Percentiles rank a stretch among this genome's conserved stretches.
phyloP scores from a whole-genome alignment of 225 moss, liverwort and hornwort genomes.

The Ulota crispa region DNA sequence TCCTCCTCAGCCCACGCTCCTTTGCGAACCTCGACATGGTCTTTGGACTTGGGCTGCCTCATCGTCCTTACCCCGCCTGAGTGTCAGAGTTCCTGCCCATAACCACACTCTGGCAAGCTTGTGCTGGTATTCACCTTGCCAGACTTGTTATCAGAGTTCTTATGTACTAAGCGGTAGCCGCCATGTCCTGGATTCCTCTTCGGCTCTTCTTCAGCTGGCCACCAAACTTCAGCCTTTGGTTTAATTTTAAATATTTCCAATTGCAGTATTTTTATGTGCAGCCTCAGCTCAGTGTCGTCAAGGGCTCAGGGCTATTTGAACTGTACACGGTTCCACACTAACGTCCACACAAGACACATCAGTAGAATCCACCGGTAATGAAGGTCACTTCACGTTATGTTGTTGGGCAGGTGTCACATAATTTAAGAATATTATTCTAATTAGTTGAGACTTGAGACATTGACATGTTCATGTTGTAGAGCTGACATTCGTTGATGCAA shows the following conservation, averaged over 20 bases:
- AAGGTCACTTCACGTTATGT: too few relatives aligned
- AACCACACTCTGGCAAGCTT: not conserved
- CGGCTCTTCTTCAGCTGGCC: not conserved
- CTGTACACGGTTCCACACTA: not conserved
- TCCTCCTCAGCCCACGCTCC: slow-evolving; percentile 24
- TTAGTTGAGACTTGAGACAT: too few relatives aligned
- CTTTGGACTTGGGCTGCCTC: slow-evolving; percentile 1
- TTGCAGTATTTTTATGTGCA: not conserved
- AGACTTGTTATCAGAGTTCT: not conserved
- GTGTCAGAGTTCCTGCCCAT: not conserved
- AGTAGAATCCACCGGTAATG: too few relatives aligned
- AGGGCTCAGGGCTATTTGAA: not conserved
- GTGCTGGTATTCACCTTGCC: not conserved
- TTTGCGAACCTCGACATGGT: slow-evolving; percentile 7
- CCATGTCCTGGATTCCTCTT: not conserved
- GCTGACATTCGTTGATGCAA: too few relatives aligned
- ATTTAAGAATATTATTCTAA: too few relatives aligned
- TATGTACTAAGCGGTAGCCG: not conserved
- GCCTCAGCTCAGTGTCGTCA: not conserved
- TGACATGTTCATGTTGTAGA: too few relatives aligned
- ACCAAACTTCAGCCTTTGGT: not conserved
- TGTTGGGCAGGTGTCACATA: too few relatives aligned
- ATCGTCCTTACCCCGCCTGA: not conserved
- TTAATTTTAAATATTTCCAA: not conserved
- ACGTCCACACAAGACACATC: too few relatives aligned